Evolutionary conservation across 192 early-diverging fungal genomes (phyloP).

Genomic region (Umbelopsis sp.): DNA sequence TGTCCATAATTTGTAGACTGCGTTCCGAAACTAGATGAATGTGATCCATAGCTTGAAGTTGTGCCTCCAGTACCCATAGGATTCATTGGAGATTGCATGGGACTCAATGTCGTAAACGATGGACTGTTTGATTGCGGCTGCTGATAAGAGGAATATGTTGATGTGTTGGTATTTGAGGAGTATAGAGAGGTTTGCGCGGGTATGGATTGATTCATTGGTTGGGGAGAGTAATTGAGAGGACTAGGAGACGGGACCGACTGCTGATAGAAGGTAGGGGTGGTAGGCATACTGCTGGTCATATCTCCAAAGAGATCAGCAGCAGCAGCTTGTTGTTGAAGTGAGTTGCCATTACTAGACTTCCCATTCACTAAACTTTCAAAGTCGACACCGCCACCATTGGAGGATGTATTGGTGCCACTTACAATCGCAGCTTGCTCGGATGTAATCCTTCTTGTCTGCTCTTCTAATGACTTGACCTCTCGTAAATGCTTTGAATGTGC

Average conservation of each 20-base stretch:
- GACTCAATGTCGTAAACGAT: not conserved
- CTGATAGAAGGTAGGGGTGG: not conserved
- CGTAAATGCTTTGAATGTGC: constrained; percentile 64
- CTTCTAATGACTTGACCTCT: constrained; percentile 53
- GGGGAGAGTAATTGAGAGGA: not conserved
- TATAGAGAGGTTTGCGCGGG: not conserved
- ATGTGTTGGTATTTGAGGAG: not conserved
- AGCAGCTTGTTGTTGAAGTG: not conserved
- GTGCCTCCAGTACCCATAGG: not conserved
- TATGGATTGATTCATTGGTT: not conserved
- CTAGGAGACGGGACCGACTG: not conserved
- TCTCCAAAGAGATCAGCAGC: not conserved
- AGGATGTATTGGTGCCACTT: constrained; percentile 15
- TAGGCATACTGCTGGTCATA: not conserved
- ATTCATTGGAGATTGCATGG: not conserved
- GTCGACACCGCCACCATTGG: constrained; percentile 20
- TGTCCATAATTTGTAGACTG: not conserved
- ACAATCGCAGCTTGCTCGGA: constrained; percentile 14
- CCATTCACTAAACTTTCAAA: constrained; percentile 8
- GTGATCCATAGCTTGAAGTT: not conserved
- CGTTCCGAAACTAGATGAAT: not conserved
- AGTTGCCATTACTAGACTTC: not conserved
- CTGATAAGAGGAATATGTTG: not conserved
- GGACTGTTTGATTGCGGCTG: not conserved
- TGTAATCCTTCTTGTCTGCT: constrained; percentile 45